phyloP scores from a whole-genome alignment of 1,284 basidiomycete genomes.

The Fomitopsis palustris region DNA sequence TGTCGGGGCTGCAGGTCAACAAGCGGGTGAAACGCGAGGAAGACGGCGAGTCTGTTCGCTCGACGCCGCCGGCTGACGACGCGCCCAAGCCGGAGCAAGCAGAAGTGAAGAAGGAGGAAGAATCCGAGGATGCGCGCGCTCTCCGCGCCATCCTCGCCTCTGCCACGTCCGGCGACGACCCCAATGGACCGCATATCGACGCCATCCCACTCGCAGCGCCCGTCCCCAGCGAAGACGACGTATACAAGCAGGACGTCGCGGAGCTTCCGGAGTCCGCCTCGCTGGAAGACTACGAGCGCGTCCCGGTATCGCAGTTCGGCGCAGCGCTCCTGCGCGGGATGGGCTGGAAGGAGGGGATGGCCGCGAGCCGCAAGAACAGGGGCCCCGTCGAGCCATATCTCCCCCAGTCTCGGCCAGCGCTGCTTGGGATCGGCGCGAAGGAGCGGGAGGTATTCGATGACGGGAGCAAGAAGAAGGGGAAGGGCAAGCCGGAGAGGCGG shows the following conservation, averaged over 20 bases:
- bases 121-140: constrained; percentile 71
- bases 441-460: constrained; percentile 69
- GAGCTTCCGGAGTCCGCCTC: constrained; percentile 76
- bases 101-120: constrained; percentile 35
- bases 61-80: constrained; percentile 27
- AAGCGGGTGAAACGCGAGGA: constrained; percentile 38
- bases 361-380: constrained; percentile 53
- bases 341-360: constrained; percentile 89
- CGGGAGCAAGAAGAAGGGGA: constrained; percentile 41
- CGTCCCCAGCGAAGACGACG: constrained; percentile 70
- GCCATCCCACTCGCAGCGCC: constrained; percentile 40
- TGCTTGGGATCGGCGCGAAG: constrained; percentile 91
- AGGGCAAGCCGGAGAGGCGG: constrained; percentile 54
- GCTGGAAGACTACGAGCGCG: constrained; percentile 84
- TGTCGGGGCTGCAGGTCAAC: constrained; percentile 57
- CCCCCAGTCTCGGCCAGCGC: constrained; percentile 75
- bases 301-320: constrained; percentile 93
- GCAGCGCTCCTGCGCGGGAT: constrained; percentile 92
- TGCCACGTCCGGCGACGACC: constrained; percentile 32
- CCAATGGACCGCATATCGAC: constrained; percentile 38
- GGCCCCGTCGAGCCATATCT: constrained; percentile 71
- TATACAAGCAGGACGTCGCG: constrained; percentile 75
- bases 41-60: constrained; percentile 14
- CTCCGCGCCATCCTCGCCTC: constrained; percentile 68
- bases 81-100: constrained; percentile 5